These are phyloP conservation scores for Paspalum notatum DNA, from an alignment of 176 grass and related monocot genomes.

Conservation along the genomic window DNA sequence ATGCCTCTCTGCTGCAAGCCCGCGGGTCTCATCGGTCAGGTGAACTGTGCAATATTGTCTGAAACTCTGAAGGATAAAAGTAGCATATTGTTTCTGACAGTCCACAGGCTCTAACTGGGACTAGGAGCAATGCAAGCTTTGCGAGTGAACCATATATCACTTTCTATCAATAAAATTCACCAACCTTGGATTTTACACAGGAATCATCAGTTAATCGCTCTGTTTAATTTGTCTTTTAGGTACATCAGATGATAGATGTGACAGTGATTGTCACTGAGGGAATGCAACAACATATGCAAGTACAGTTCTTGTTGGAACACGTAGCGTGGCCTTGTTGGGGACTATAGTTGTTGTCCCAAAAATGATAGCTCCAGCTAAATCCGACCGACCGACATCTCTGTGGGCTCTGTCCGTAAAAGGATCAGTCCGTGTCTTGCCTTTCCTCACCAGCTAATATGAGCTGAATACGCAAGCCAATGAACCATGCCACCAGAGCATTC, in stretches of 20 bases:
- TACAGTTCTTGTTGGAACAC: constrained; percentile 20
- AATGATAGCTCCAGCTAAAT: constrained; percentile 5
- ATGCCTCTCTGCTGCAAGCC: no score
- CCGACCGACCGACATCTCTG: constrained; percentile 5
- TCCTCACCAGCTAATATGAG: constrained; percentile 50
- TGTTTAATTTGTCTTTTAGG: not conserved
- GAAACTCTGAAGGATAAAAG: not conserved
- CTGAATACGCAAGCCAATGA: constrained; percentile 23
- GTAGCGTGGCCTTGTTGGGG: constrained; percentile 16
- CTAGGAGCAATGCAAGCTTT: constrained; percentile 23
- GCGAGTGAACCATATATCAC: not conserved
- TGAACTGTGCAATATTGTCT: not conserved
- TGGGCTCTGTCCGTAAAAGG: constrained; percentile 3
- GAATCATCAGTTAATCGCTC: not conserved
- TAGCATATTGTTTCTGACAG: not conserved
- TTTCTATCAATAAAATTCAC: not conserved
- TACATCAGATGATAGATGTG: not conserved
- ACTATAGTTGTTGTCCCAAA: constrained; percentile 14
- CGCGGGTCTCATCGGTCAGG: no score
- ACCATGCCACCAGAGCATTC: constrained; percentile 25
- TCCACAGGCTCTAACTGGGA: not conserved
- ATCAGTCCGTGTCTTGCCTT: constrained; percentile 6
- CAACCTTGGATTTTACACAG: not conserved
- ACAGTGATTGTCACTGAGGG: not conserved
- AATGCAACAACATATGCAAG: constrained; percentile 31